Base-by-base conservation (phyloP, 225 moss, liverwort and hornwort genomes). In the Polytrichum formosum region DNA sequence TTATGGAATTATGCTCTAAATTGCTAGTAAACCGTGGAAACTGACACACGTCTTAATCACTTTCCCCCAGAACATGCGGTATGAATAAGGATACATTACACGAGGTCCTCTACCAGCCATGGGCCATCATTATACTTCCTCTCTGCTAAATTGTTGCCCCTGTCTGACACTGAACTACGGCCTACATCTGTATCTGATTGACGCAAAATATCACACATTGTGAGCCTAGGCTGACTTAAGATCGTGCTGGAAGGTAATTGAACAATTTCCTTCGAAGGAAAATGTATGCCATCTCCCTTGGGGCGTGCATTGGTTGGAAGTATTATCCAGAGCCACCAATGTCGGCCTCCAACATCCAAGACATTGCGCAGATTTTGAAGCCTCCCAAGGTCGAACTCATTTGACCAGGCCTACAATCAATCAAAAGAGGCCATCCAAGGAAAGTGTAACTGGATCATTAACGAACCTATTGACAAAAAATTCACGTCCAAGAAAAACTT, bases 311-410 rank as follows among this genome's bases (percentile, higher is more conserved):
- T 84, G 62, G 80, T 83, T 56, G 93, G 93, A 28, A 93, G 79
- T 37, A 87, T 30, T 66, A 87, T 70, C 74, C 77, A 73, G 26
- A 90, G 68, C 93, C 91, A 93, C 84, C 85, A 91, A 37, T 58
- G 77, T 46, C 67, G 72, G 28, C 77, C 84, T 74, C 84, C 87
- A 20, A 84, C 77, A 60, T 93, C 90, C 64, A 91, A 76, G 30
- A 81, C 73, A 66, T 88, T 81, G 56, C 87, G 79, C 19, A 93
- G 82, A 80, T 93, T 93, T 76, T 83, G 85, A 54, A 79, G 27
- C 10, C 28, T 79, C 28, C 93, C 93, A 64, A 91, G 56, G 71
- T 90, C 74, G n/a, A 87, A 90, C 37, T 81, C 71, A 58, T 93
- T 93, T 2, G 82, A 78, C 93, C 93, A 93, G 73, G 76, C 78